Base-by-base conservation (phyloP, 345 rosid species). In the Microthlaspi erraticum region DNA sequence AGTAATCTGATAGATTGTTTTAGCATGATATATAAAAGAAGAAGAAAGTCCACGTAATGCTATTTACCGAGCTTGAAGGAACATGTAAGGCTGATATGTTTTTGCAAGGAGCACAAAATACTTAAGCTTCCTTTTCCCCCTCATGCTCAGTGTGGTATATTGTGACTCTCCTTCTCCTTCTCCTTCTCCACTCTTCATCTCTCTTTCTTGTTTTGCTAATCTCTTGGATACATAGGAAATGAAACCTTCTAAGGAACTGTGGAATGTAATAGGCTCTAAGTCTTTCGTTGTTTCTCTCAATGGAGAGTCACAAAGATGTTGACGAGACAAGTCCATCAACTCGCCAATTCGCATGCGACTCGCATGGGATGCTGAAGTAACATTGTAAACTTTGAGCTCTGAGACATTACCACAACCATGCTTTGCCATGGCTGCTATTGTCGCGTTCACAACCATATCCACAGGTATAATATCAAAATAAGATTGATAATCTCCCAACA, bases 351-450 rank as follows among this genome's bases (percentile, higher is more conserved):
- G 36, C 11, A 77, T 3, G n/a, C 76, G 80, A 14, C 64, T 60
- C 6, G 12, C 18, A 49, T 43, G 48, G 38, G 76, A 64, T 14
- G 76, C 6, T 3, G 76, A 70, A 39, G 68, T 8, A n/a, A 64
- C 53, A 63, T 50, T 65, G 72, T 76, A 64, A 16, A 70, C 13
- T 16, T 64, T 70, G 10, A 70, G n/a, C 33, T 32, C 56, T 10
- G 48, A 1, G 32, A 20, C 34, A 23, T 23, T 23, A n/a, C 64
- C 66, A 11, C 3, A 17, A 9, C 56, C 62, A 11, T 76, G 79
- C 37, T 76, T 76, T 56, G 75, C 75, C 70, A 76, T 76, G 34
- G 56, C 71, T 18, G 71, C 66, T 65, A 76, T 44, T 56, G 71
- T 10, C 8, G 75, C 71, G 46, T 76, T 76, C 7, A 2, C 79